Conservation (phyloP, 2,329 filamentous ascomycete species). For the Colletotrichum sp. region DNA sequence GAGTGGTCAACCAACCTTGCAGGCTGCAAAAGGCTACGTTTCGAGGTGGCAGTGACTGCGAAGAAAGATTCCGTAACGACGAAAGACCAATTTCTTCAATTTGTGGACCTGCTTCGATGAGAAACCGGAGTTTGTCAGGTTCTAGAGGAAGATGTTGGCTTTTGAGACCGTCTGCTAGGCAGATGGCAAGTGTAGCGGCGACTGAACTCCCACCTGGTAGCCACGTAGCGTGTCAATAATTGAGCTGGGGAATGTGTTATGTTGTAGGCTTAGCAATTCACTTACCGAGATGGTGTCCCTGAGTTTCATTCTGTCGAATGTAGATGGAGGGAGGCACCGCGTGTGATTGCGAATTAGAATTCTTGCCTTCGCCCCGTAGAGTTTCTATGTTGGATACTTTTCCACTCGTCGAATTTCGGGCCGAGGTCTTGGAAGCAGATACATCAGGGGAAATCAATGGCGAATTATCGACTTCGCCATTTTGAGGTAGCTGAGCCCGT, state of each 20-base stretch:
- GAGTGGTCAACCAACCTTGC: background rate
- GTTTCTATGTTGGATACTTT: background rate
- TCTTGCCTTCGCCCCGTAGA: background rate
- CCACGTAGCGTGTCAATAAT: rapidly evolving
- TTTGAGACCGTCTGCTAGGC: background rate
- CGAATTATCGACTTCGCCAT: background rate
- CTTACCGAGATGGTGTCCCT: background rate
- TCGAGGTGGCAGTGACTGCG: background rate
- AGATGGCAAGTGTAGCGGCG: background rate
- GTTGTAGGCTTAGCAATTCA: rapidly evolving
- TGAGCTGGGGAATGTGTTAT: rapidly evolving
- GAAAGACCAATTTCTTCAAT: background rate
- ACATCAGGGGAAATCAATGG: background rate
- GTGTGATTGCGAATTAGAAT: background rate
- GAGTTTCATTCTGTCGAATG: background rate
- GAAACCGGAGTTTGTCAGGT: background rate
- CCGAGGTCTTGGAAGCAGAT: rapidly evolving
- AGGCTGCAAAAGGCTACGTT: background rate
- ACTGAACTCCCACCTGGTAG: background rate
- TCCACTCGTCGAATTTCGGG: rapidly evolving
- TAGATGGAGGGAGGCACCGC: background rate
- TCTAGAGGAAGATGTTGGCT: background rate
- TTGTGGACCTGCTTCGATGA: background rate
- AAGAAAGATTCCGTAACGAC: background rate
- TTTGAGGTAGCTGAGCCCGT: background rate